phyloP scores from a whole-genome alignment of 2,329 filamentous ascomycete species.

The Aspergillus quadricinctus region DNA sequence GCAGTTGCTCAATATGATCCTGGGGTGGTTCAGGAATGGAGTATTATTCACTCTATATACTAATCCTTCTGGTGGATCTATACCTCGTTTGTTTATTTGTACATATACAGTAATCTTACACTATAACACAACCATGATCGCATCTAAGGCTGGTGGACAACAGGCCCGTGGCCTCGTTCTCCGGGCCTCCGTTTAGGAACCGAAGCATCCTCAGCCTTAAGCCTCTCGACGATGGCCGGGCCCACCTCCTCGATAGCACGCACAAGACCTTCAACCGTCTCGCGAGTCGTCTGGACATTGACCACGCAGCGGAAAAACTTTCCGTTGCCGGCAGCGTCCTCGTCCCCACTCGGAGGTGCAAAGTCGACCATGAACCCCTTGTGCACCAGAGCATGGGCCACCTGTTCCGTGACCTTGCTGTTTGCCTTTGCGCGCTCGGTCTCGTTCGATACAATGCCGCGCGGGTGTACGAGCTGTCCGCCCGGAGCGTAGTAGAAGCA shows the following conservation, averaged over 20 bases:
- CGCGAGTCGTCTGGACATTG: constrained; percentile 56
- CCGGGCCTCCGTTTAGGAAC: constrained; percentile 22
- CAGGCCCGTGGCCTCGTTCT: constrained; percentile 33
- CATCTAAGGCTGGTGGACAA: constrained; percentile 22
- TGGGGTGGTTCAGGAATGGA: background rate
- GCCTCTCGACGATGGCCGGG: constrained; percentile 25
- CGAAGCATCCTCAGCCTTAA: constrained; percentile 19
- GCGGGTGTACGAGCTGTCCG: constrained; percentile 44
- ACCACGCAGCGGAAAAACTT: constrained; percentile 68
- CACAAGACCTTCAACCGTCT: constrained; percentile 61
- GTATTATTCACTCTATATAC: background rate
- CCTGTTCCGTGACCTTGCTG: constrained; percentile 51
- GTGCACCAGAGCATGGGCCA: constrained; percentile 51
- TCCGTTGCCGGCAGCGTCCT: constrained; percentile 51
- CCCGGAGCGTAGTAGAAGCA: constrained; percentile 81
- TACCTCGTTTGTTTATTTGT: background rate
- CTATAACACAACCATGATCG: background rate
- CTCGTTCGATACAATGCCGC: constrained; percentile 30
- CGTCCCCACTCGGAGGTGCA: constrained; percentile 49
- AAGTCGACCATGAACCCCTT: constrained; percentile 68
- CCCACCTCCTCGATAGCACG: constrained; percentile 52
- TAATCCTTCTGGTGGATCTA: background rate
- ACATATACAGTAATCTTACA: constrained; percentile 1
- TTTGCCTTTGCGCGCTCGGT: constrained; percentile 44
- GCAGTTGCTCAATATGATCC: background rate